Evolutionary conservation across 805 yeast genomes (phyloP).

Genomic region (Blastobotrys chiropterorum): DNA sequence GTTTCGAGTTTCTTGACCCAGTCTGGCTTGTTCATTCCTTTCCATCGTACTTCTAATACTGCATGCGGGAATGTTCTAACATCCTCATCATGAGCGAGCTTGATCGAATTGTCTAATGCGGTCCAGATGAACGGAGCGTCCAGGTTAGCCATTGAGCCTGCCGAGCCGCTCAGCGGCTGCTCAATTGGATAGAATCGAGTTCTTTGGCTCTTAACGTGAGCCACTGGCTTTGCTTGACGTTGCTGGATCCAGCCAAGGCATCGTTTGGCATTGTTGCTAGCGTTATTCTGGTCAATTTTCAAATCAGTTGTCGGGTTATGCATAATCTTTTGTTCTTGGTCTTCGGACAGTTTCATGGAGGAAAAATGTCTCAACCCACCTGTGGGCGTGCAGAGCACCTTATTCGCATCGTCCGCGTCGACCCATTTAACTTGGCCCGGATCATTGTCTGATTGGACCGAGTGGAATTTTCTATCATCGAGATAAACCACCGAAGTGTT

Average conservation of each 20-base stretch:
- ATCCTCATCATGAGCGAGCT: slow-evolving; percentile 10
- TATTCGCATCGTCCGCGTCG: slow-evolving; percentile 10
- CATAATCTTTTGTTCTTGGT: slow-evolving; percentile 10
- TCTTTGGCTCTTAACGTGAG: slow-evolving; percentile 22
- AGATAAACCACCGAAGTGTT: slow-evolving; percentile 25
- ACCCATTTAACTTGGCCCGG: slow-evolving; percentile 35
- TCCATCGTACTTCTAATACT: slow-evolving; percentile 44
- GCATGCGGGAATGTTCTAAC: slow-evolving; percentile 50
- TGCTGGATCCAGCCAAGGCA: slow-evolving; percentile 33
- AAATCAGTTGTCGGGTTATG: too few species aligned
- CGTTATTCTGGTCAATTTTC: slow-evolving; percentile 6
- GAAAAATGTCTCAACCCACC: slow-evolving; percentile 33
- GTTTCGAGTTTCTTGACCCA: slow-evolving; percentile 35
- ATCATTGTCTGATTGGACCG: slow-evolving; percentile 32
- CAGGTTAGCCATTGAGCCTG: slow-evolving; percentile 1
- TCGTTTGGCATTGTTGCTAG: slow-evolving; percentile 21
- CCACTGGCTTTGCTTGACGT: slow-evolving; percentile 24
- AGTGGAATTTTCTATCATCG: slow-evolving; percentile 33
- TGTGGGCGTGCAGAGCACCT: slow-evolving; percentile 31
- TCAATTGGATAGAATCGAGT: slow-evolving; percentile 21
- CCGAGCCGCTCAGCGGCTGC: slow-evolving; percentile 2
- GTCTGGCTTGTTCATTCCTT: slow-evolving; percentile 30
- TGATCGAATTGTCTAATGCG: slow-evolving; percentile 28
- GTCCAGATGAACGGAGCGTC: slow-evolving; percentile 31
- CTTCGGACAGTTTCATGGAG: slow-evolving; percentile 13